Conservation (phyloP, 2,329 filamentous ascomycete species). For the Xylariaceae sp. region DNA sequence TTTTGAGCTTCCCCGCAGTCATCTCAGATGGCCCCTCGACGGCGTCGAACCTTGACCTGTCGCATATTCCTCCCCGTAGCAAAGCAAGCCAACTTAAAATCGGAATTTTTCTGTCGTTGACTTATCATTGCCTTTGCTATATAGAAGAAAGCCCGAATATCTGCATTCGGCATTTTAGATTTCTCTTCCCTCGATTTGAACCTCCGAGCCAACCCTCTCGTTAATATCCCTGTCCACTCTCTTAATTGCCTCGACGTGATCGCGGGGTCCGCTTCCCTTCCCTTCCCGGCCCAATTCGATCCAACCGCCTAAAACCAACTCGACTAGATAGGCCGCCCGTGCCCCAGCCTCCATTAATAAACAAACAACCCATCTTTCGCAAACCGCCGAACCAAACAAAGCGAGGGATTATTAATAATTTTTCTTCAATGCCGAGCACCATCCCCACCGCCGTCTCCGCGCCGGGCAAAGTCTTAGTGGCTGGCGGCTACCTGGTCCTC, state of each 20-base stretch:
- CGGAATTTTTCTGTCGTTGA: too few relatives aligned
- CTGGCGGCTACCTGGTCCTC: conserved; percentile 91
- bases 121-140: too few relatives aligned
- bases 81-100: too few relatives aligned
- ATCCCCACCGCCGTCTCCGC: conserved; percentile 66
- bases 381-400: not conserved
- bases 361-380: not conserved
- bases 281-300: not conserved
- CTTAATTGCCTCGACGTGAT: conserved; percentile 5
- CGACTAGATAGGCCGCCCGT: not conserved
- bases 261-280: conserved; percentile 4
- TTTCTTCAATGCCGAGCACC: conserved; percentile 26
- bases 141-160: not conserved
- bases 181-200: not conserved
- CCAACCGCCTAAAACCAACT: not conserved
- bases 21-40: conserved; percentile 1
- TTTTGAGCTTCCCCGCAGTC: conserved; percentile 21
- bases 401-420: not conserved
- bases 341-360: not conserved
- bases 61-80: too few relatives aligned
- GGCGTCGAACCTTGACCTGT: not conserved
- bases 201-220: not conserved
- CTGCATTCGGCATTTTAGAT: not conserved
- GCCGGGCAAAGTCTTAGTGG: conserved; percentile 91
- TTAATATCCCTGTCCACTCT: conserved; percentile 17